These are phyloP conservation scores for Galerina marginata DNA, from an alignment of 768 basidiomycete genomes.

Conservation along the genomic window DNA sequence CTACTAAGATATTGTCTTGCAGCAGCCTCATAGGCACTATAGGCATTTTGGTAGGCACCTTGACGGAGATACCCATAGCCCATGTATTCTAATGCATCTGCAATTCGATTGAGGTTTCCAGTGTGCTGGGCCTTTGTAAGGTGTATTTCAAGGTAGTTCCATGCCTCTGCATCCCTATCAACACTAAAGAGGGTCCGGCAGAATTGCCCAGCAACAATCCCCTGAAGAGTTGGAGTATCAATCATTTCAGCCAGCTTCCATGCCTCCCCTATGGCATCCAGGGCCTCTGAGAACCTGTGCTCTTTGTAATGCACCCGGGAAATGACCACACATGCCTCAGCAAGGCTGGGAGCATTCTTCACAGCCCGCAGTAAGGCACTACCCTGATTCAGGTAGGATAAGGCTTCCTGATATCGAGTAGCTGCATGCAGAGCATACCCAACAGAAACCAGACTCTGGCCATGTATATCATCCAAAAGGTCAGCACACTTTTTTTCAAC, in stretches of 20 bases:
- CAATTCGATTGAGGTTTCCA: neutral
- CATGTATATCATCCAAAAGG: conserved; percentile 8
- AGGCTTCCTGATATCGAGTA: neutral
- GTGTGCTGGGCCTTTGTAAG: neutral
- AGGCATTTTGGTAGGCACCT: conserved; percentile 10
- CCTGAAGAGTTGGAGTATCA: neutral
- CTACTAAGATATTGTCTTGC: neutral
- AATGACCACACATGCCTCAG: too few relatives aligned
- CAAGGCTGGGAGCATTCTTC: neutral
- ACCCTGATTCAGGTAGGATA: neutral
- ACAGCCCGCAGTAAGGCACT: neutral
- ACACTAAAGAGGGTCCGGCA: conserved; percentile 2
- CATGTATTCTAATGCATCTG: conserved; percentile 3
- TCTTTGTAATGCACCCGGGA: too few relatives aligned
- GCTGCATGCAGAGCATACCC: neutral
- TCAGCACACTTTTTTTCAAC: conserved; percentile 4
- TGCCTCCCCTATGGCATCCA: neutral
- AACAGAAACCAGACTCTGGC: conserved; percentile 2
- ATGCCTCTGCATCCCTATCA: neutral
- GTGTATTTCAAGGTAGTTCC: neutral
- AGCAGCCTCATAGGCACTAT: conserved; percentile 9
- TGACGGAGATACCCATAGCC: conserved; percentile 9
- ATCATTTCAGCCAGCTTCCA: neutral
- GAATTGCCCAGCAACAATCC: neutral
- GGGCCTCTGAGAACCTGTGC: too few relatives aligned